Evolutionary conservation across 805 yeast species (phyloP).

Genomic region (Pichia kluyveri): DNA sequence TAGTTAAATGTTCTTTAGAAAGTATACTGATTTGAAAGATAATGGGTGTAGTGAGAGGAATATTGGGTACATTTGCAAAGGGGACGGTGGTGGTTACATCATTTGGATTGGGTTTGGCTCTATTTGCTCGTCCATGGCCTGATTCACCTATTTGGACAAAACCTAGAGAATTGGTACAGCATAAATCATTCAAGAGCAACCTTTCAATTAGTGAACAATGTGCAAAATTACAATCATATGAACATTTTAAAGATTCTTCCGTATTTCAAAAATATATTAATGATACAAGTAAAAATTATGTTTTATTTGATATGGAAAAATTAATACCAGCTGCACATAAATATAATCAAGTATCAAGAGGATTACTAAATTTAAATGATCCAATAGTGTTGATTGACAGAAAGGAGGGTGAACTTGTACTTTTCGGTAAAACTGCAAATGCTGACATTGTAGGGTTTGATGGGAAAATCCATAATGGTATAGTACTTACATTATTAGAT

Average conservation of each 20-base stretch:
- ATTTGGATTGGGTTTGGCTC: conserved; percentile 23
- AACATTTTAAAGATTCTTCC: conserved; percentile 5
- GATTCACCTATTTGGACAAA: conserved; percentile 9
- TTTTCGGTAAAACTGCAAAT: conserved; percentile 65
- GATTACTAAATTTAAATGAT: conserved; percentile 59
- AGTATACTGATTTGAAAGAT: too few relatives aligned
- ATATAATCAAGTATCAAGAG: conserved; percentile 59
- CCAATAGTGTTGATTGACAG: conserved; percentile 57
- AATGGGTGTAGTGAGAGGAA: conserved; percentile 2
- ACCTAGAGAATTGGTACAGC: conserved; percentile 8
- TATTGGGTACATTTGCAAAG: conserved; percentile 6
- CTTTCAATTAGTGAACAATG: background rate
- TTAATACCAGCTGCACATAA: conserved; percentile 52
- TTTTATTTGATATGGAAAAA: conserved; percentile 29
- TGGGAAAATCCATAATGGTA: conserved; percentile 74
- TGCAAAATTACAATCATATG: background rate
- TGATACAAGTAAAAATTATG: conserved; percentile 17
- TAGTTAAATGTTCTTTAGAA: too few relatives aligned
- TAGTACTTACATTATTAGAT: conserved; percentile 70
- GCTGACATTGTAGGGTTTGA: conserved; percentile 51
- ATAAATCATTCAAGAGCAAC: background rate
- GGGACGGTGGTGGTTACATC: conserved; percentile 11
- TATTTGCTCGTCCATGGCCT: conserved; percentile 26
- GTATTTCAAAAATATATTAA: conserved; percentile 18
- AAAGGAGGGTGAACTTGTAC: conserved; percentile 43